Base-by-base conservation (phyloP, 2,329 filamentous ascomycete genomes). In the Claviceps sp. region DNA sequence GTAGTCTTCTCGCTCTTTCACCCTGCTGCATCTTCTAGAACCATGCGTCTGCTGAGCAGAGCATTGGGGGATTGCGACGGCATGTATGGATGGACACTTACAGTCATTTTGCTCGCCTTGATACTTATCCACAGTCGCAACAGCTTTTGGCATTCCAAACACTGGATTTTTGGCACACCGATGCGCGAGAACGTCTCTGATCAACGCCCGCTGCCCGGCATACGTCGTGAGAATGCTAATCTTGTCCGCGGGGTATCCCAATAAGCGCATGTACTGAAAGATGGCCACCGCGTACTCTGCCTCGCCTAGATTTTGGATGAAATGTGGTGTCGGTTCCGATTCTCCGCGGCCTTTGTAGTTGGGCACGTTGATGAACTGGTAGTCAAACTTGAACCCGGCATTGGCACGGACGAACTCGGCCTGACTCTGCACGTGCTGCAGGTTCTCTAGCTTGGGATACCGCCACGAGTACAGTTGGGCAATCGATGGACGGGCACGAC, bases 91-190 rank as follows among this genome's bases (percentile, higher is more conserved):
- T 43, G 22, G 34, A 41, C 52, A 81, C 86, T 76, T 76, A 93
- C 88, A 97, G 64, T 98, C 93, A 68, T 98, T 98, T 70, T 98
- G 93, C 73, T 98, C 93, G 65, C 93, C 94, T 72, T 98, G 93
- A 63, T 97, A 98, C 67, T 95, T 96, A 72, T 98, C 93, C 56
- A 98, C 91, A 5, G 94, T 98, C 3, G 88, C 90, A 30, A 98
- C 88, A 50, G 86, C 84, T 67, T 84, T 86, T 17, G 93, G 93
- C 67, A 95, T 72, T 8, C 91, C 90, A 68, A 98, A 98, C 19
- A 97, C 72, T 2, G 82, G 72, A 60, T 89, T 94, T 60, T 80
- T 85, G 40, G 82, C 84, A 67, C 93, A 98, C 54, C 93, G 79
- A 64, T 94, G 87, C 14, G 72, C 73, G 50, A 98, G 70, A 3